Evolutionary conservation across 108 stramenopile genomes (phyloP), one percentile per base, ranked within the genome.

Genomic region (Cyclotella choctawhatcheeana): DNA sequence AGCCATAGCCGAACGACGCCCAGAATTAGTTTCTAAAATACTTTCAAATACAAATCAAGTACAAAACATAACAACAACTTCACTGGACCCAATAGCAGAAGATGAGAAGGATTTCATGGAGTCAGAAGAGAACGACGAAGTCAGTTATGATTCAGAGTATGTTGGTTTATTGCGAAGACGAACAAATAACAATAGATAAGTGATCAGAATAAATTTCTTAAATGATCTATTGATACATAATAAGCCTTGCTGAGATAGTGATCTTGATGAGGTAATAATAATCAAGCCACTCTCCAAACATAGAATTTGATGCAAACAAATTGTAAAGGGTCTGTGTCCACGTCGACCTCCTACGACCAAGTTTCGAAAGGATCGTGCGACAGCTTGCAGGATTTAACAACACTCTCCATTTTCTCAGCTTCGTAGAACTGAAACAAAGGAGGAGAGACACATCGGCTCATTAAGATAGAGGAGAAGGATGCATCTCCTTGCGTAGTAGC

Each of bases 1-100:
- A 32, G 84, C 83, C 32, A 82, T 87, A 30, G 88, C 86, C 18
- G 67, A 74, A 54, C 75, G 86, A 44, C 66, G 73, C 29, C 84
- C 88, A 5, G 86, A 87, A 51, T 50, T 86, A 26, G 65, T 87
- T 26, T 58, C 73, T 20, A 67, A 71, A 32, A 29, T 88, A 20
- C 69, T 81, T 44, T 58, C 66, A 14, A 48, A 37, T 31, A 45
- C 14, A 22, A 58, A 55, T 24, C 74, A 45, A 0, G 58, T 34
- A 21, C 56, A 18, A 7, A 21, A 37, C 20, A 17, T 37, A 32
- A 17, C 65, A 12, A 13, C 30, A 54, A 1, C 30, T 52, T 25
- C 37, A 40, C 17, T 31, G 0, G 27, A 24, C 37, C n/a, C 52
- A 51, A 64, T 61, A 33, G 5, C 59, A 40, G 59, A 40, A 24